Evolutionary conservation across 495 filamentous ascomycete genomes (phyloP), one percentile per base, ranked within the genome.

Genomic region (Aspergillus asperescens): DNA sequence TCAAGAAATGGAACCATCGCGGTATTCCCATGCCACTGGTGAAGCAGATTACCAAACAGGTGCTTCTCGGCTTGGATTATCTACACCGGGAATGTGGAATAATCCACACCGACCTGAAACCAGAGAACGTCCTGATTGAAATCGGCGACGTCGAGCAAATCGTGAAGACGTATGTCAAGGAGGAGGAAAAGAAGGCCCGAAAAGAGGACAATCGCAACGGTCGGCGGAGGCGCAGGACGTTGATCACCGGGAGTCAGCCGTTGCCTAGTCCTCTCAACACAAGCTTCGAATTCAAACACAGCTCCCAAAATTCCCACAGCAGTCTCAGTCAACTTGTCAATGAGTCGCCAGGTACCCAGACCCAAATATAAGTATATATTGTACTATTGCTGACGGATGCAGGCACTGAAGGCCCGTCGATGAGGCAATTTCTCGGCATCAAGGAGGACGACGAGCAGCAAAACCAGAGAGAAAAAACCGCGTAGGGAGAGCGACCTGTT

Each of bases 1-100:
- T 98, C 75, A 98, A 97, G 79, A 83, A 86, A 51, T 98, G 93
- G 88, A 96, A 97, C 59, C 93, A 98, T 66, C 80, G 93, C 25
- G 93, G 93, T 23, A 97, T 98, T 45, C 93, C 93, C 24, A 95
- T 95, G 85, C 79, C 86, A 16, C 78, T 98, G 25, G 93, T 98
- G 57, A 95, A 95, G 73, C 93, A 98, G 69, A 98, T 98, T 69
- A 92, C 94, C 2, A 98, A 98, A 68, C 93, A 98, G 68, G 93
- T 98, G 12, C 78, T 98, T 48, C 78, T 98, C 39, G 93, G 93
- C 4, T 76, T 98, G 40, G 93, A 98, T 62, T 97, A 98, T 66
- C 78, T 98, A 18, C 93, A 98, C 60, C 84, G 93, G 42, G 93
- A 98, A 71, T 98, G 93, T 74, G 94, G 94, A 55, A 98, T 98